These are phyloP conservation scores for Senna siamea DNA, from an alignment of 306 rosid genomes.

Conservation along the genomic window DNA sequence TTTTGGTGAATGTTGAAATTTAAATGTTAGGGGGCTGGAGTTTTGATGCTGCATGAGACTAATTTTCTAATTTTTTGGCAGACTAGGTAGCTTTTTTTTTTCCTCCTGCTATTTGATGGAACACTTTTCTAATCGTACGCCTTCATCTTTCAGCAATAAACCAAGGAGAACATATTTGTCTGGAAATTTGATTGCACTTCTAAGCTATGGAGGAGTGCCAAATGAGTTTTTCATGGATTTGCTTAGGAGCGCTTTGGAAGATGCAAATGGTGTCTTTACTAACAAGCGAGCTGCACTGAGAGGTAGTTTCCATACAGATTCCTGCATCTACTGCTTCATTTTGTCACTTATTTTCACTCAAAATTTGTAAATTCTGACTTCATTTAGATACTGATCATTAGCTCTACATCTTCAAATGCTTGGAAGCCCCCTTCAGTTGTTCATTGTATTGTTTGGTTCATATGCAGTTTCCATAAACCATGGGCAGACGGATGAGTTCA, in stretches of 20 bases:
- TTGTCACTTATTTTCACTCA: background rate
- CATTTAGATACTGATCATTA: conserved; percentile 15
- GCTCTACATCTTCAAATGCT: conserved; percentile 6
- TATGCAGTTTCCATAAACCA: conserved; percentile 55
- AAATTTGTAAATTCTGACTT: background rate
- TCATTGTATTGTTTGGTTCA: conserved; percentile 26
- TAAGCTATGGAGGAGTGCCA: conserved; percentile 85
- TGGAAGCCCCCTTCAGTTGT: background rate
- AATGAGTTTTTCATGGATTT: conserved; percentile 61
- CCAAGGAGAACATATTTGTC: conserved; percentile 61
- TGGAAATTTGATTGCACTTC: conserved; percentile 61
- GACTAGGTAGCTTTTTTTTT: background rate
- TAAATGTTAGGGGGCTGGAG: background rate
- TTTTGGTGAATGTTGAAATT: background rate
- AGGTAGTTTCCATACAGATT: conserved; percentile 48
- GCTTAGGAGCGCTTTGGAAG: conserved; percentile 53
- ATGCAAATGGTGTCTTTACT: conserved; percentile 45
- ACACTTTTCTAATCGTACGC: conserved; percentile 28
- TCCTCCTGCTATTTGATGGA: conserved; percentile 19
- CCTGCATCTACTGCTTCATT: background rate
- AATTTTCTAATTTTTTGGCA: background rate
- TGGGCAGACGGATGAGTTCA: conserved; percentile 65
- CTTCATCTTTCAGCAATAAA: conserved; percentile 55
- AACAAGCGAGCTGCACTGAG: conserved; percentile 65
- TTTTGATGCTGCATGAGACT: background rate